Conservation (phyloP, 2,329 filamentous ascomycete genomes). For the Fusarium albosuccineum region DNA sequence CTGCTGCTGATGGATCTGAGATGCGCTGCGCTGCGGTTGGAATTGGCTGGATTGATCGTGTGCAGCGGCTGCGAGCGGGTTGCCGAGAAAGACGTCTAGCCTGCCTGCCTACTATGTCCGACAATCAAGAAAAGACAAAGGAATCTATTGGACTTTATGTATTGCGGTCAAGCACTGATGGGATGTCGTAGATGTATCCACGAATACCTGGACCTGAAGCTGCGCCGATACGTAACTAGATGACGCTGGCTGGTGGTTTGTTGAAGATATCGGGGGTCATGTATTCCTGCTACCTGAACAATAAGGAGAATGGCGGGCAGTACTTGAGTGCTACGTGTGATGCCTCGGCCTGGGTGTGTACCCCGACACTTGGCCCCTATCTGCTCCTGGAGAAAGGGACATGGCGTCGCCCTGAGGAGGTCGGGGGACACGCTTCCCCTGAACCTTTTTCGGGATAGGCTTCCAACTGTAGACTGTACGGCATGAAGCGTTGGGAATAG, state of each 20-base stretch:
- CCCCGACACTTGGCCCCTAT: not conserved
- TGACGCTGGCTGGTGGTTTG: slow-evolving; percentile 15
- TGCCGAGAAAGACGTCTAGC: not conserved
- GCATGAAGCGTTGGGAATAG: not conserved
- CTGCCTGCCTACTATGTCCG: not conserved
- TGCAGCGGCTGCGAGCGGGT: not conserved
- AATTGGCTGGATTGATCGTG: slow-evolving; percentile 7
- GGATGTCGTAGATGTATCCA: slow-evolving; percentile 4
- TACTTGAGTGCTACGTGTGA: too few species aligned
- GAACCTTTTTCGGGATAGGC: slow-evolving; percentile 9
- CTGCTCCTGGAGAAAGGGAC: not conserved
- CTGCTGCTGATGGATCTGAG: not conserved
- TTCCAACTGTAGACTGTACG: slow-evolving; percentile 4
- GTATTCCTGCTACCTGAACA: slow-evolving; percentile 18
- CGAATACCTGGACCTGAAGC: not conserved
- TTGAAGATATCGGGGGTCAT: slow-evolving; percentile 2
- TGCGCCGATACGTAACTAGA: slow-evolving; percentile 17
- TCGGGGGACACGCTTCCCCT: slow-evolving; percentile 31
- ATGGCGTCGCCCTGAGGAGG: slow-evolving; percentile 9
- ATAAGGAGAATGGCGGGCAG: slow-evolving; percentile 2
- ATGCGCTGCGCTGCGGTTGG: not conserved
- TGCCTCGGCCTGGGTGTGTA: slow-evolving; percentile 1
- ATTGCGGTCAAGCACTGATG: slow-evolving; percentile 22
- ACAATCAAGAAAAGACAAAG: not conserved
- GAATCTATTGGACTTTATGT: not conserved